These are phyloP conservation scores for Lecanicillium sp. DNA, from an alignment of 2,329 filamentous ascomycete genomes.

Conservation along the genomic window DNA sequence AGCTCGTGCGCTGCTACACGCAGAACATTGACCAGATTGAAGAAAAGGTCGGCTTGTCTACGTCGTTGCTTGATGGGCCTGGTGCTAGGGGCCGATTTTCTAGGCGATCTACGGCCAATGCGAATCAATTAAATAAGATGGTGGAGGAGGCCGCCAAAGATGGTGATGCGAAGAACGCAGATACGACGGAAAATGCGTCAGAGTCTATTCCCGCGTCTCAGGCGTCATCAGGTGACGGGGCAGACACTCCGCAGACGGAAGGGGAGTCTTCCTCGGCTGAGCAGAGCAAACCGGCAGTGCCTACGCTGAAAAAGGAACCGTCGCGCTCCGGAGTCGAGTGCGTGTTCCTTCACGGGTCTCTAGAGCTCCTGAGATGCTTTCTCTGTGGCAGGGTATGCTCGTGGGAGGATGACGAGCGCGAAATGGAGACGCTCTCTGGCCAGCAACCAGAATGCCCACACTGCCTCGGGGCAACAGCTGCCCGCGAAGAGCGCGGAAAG, in stretches of 20 bases:
- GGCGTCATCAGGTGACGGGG: neutral
- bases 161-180: slow-evolving; percentile 8
- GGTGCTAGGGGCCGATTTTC: slow-evolving; percentile 56
- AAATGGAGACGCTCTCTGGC: slow-evolving; percentile 51
- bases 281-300: slow-evolving; percentile 10
- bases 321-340: slow-evolving; percentile 47
- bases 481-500: slow-evolving; percentile 57
- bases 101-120: slow-evolving; percentile 32
- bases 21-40: slow-evolving; percentile 72
- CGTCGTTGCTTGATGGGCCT: slow-evolving; percentile 52
- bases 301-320: slow-evolving; percentile 16
- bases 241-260: slow-evolving; percentile 6
- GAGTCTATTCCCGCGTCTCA: slow-evolving; percentile 1
- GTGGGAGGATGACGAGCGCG: slow-evolving; percentile 51
- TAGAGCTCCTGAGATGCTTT: slow-evolving; percentile 57
- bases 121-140: slow-evolving; percentile 27
- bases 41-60: slow-evolving; percentile 60
- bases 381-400: slow-evolving; percentile 48
- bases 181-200: slow-evolving; percentile 5
- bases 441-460: slow-evolving; percentile 60
- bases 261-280: slow-evolving; percentile 14
- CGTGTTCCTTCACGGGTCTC: slow-evolving; percentile 66
- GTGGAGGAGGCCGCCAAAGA: slow-evolving; percentile 22
- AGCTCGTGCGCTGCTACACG: slow-evolving; percentile 64
- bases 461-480: slow-evolving; percentile 54